A percentile compares a stretch with the other conserved stretches of the same genome.
Conservation (phyloP, 2,329 filamentous ascomycete species). For the Claviceps africana region DNA sequence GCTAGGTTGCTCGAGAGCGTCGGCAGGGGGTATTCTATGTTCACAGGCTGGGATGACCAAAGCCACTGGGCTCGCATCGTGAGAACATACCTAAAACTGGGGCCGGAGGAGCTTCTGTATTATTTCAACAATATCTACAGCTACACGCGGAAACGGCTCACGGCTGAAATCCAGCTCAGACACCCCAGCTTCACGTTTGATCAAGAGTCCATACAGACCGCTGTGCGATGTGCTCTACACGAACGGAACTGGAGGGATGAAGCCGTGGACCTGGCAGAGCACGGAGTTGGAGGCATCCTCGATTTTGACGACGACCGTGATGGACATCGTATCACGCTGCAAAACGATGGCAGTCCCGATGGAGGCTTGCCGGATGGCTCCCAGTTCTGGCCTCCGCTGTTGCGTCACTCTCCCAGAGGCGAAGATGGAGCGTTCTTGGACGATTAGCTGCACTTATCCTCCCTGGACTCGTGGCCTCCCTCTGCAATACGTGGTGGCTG, state of each 20-base stretch:
- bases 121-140: constrained; percentile 32
- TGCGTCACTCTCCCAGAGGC: constrained; percentile 25
- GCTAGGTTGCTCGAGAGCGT: constrained; percentile 12
- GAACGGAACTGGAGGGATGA: constrained; percentile 22
- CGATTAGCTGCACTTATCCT: constrained; percentile 12
- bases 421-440: constrained; percentile 25
- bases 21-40: constrained; percentile 18
- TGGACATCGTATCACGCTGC: constrained; percentile 15
- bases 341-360: constrained; percentile 23
- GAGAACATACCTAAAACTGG: constrained; percentile 34
- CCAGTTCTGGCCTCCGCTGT: constrained; percentile 16
- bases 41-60: constrained; percentile 22
- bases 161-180: constrained; percentile 25
- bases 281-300: constrained; percentile 25
- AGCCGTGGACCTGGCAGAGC: constrained; percentile 19
- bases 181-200: constrained; percentile 30
- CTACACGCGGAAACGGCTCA: constrained; percentile 30
- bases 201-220: constrained; percentile 29
- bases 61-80: constrained; percentile 25
- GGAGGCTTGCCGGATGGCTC: constrained; percentile 20
- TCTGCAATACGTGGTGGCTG: constrained; percentile 7
- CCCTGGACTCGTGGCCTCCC: constrained; percentile 9
- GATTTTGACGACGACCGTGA: constrained; percentile 27
- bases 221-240: constrained; percentile 23
- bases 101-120: constrained; percentile 33